These are phyloP conservation scores for Phytophthora nicotianae DNA, from an alignment of 352 stramenopile genomes.

Conservation along the genomic window DNA sequence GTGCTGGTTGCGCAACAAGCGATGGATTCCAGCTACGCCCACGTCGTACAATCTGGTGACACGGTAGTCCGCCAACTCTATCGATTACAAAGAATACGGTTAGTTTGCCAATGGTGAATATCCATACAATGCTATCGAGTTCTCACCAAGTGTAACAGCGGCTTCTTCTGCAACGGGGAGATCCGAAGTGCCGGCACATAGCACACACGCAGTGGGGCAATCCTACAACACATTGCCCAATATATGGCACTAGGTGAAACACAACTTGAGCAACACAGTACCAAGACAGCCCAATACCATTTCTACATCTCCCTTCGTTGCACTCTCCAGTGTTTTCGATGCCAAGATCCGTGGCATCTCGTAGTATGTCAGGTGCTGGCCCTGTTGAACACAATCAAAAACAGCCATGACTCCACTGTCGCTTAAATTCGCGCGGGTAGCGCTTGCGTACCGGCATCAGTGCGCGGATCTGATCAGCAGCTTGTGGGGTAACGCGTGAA, in stretches of 20 bases:
- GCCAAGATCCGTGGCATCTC: conserved; percentile 73
- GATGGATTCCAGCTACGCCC: conserved; percentile 94
- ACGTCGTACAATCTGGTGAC: conserved; percentile 92
- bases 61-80: conserved; percentile 89
- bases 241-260: background rate
- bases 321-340: conserved; percentile 39
- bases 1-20: conserved; percentile 88
- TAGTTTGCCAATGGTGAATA: conserved; percentile 2
- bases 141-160: conserved; percentile 87
- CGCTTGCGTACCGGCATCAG: conserved; percentile 53
- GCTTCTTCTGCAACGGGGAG: conserved; percentile 96
- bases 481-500: conserved; percentile 68
- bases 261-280: background rate
- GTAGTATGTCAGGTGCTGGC: conserved; percentile 64
- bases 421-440: no score
- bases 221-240: conserved; percentile 15
- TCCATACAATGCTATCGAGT: background rate
- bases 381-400: conserved; percentile 24
- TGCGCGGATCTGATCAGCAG: conserved; percentile 45
- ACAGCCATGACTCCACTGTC: background rate
- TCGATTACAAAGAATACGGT: background rate
- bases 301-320: conserved; percentile 8
- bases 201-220: conserved; percentile 65
- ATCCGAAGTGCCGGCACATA: conserved; percentile 96
- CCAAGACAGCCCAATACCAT: conserved; percentile 14